Evolutionary conservation across 768 basidiomycete species (phyloP).

Genomic region (Paxillus rubicundulus): DNA sequence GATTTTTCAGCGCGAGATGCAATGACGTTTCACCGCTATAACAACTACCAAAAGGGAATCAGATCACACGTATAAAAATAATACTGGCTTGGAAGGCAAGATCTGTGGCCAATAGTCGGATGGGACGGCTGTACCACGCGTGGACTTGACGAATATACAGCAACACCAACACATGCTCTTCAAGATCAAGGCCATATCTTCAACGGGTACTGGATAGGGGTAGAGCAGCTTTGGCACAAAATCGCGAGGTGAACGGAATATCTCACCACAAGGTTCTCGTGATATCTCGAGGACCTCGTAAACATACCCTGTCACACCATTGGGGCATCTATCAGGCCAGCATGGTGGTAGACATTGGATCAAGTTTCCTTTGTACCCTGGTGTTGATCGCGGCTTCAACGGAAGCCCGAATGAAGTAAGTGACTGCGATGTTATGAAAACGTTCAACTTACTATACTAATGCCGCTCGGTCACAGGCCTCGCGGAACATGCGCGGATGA

Average conservation of each 20-base stretch:
- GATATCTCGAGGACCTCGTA: too few relatives aligned
- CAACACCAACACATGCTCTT: constrained; percentile 21
- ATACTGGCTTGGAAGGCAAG: too few relatives aligned
- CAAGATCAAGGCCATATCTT: too few relatives aligned
- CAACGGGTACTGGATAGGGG: too few relatives aligned
- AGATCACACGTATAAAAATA: too few relatives aligned
- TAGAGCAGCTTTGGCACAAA: not conserved
- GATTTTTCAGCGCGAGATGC: not conserved
- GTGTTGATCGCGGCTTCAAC: constrained; percentile 19
- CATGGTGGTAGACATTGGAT: constrained; percentile 7
- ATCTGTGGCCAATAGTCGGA: not conserved
- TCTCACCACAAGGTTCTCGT: too few relatives aligned
- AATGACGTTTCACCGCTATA: constrained; percentile 1
- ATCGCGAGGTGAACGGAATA: constrained; percentile 10
- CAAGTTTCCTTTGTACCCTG: constrained; percentile 12
- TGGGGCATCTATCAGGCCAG: constrained; percentile 1
- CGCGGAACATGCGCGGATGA: constrained; percentile 20
- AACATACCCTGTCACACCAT: too few relatives aligned
- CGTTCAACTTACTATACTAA: constrained; percentile 3
- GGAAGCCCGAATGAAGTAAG: constrained; percentile 1
- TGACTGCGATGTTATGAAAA: constrained; percentile 10
- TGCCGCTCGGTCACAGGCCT: constrained; percentile 11
- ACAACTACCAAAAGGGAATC: not conserved
- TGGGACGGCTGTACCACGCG: too few relatives aligned
- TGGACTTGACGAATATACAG: constrained; percentile 3